Base-by-base conservation (phyloP, 129 eudicot species). In the Escallonia herrerae region DNA sequence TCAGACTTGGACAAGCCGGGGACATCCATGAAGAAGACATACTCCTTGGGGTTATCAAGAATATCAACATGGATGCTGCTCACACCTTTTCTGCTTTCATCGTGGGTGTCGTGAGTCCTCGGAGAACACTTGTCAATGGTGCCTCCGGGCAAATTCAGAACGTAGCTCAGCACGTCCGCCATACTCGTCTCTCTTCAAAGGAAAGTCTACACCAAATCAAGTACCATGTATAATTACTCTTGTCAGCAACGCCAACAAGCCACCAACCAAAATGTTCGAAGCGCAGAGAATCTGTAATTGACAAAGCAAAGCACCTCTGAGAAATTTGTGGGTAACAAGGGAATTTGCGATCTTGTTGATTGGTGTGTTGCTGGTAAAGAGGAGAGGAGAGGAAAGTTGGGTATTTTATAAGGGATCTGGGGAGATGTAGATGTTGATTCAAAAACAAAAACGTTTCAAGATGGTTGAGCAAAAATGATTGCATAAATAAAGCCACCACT, bases 1-100 rank as follows among this genome's bases (percentile, higher is more conserved):
- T 89, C 94, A 15, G 97, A 90, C 58, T 90, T 90, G 68, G 97
- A 79, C 5, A 86, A 73, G 38, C 95, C 95, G 6, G 97, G 95
- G 8, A 90, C 85, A 53, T 90, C 97, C 80, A 90, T 48, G 79
- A 73, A 79, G 58, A 90, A 62, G 1, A 79, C 59, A 43, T 74
- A 70, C 41, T 86, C 79, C 53, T 76, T 81, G n/a, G 90, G 80
- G 2, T 82, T 60, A 12, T 87, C 95, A 13, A 84, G 67, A n/a
- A 87, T 76, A 58, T 87, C 95, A 4, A 59, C 86, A 1, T 88
- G 77, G 1, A 81, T 69, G 15, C 61, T 68, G 15, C 7, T 42
- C 4, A 43, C 70, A 49, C 44, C 72, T 60, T 54, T 72, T 22
- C 33, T 22, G 33, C 33, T 22, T 33, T 44, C 64, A 12, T 64